Conservation (phyloP, 1,284 basidiomycete genomes). For the Marasmius fiardii region DNA sequence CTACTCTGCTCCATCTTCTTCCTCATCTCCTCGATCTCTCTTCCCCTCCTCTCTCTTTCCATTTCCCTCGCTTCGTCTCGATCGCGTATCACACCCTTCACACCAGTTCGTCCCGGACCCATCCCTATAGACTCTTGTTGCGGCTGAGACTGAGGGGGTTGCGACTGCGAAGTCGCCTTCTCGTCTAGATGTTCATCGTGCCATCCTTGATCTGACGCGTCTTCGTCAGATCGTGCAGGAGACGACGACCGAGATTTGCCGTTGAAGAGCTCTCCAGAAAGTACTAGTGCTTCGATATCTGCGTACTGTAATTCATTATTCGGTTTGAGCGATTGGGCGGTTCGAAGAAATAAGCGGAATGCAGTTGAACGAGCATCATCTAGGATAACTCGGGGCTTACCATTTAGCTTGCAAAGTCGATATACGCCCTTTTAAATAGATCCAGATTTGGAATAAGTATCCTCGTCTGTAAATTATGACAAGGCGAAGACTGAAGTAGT, state of each 20-base stretch:
- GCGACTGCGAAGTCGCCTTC: constrained; percentile 33
- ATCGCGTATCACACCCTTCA: constrained; percentile 82
- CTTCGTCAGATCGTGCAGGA: constrained; percentile 38
- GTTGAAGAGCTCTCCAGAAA: constrained; percentile 75
- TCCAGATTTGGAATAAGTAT: no score
- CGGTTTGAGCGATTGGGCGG: neutral
- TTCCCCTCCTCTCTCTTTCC: constrained; percentile 36
- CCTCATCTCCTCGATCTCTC: constrained; percentile 15
- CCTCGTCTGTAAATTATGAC: no score
- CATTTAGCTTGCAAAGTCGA: no score
- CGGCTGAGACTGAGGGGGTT: constrained; percentile 18
- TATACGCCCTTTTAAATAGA: no score
- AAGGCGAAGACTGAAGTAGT: no score
- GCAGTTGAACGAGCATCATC: no score
- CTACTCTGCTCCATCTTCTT: constrained; percentile 17
- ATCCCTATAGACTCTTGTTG: constrained; percentile 62
- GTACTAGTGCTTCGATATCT: constrained; percentile 71
- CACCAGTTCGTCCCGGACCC: constrained; percentile 79
- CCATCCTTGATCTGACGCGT: constrained; percentile 45
- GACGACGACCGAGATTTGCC: constrained; percentile 54
- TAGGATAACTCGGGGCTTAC: no score
- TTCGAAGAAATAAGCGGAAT: no score
- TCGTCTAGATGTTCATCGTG: constrained; percentile 41
- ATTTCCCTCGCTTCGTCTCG: constrained; percentile 61
- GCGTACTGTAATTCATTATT: constrained; percentile 30